Conservation (phyloP, 108 stramenopile genomes). For the Fragilaria radians region DNA sequence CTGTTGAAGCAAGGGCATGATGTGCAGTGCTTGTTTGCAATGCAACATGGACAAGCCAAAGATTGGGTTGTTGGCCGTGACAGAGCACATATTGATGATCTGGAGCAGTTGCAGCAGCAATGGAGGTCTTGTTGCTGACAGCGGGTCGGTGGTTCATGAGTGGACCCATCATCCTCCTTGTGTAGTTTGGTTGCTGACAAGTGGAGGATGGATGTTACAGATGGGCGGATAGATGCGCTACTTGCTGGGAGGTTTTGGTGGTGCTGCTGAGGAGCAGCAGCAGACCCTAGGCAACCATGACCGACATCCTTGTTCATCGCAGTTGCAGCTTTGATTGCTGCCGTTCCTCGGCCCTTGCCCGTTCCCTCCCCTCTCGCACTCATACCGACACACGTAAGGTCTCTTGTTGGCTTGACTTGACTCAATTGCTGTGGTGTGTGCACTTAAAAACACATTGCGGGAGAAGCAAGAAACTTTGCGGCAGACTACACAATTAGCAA, state of each 20-base stretch:
- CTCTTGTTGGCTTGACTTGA: slow-evolving; percentile 1
- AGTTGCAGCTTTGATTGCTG: not conserved
- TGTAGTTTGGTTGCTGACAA: not conserved
- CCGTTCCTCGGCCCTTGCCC: not conserved
- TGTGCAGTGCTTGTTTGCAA: not conserved
- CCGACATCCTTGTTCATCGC: not conserved
- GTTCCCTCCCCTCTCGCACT: not conserved
- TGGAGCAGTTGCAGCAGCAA: not conserved
- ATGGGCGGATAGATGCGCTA: not conserved
- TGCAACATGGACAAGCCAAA: not conserved
- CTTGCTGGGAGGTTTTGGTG: not conserved
- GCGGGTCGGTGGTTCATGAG: not conserved
- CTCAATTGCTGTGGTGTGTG: slow-evolving; percentile 1
- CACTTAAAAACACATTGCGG: too few species aligned
- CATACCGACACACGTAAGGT: not conserved
- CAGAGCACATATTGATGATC: not conserved
- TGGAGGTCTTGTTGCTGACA: not conserved
- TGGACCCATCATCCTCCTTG: not conserved
- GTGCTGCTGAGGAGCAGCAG: not conserved
- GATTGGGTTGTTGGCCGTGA: not conserved
- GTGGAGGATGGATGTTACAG: not conserved
- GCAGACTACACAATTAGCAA: too few species aligned
- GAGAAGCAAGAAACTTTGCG: too few species aligned
- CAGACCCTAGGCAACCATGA: not conserved
- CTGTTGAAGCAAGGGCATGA: not conserved